phyloP scores from a whole-genome alignment of 176 grass and related monocot species.

The Paspalum notatum region DNA sequence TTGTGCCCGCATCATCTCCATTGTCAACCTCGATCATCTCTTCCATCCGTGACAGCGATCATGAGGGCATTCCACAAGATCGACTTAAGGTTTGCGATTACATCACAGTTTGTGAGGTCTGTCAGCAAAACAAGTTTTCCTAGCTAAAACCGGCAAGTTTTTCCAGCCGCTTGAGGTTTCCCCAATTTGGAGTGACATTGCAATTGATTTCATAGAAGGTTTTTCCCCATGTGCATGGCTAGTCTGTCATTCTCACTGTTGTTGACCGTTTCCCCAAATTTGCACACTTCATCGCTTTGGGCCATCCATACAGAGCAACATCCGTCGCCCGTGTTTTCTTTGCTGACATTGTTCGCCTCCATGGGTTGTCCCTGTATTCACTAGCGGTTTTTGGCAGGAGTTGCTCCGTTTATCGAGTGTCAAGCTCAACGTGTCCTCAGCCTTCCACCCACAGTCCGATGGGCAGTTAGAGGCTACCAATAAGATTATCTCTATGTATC shows the following conservation, averaged over 20 bases:
- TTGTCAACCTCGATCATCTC: too few relatives aligned
- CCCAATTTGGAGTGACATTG: rapidly evolving
- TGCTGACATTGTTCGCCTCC: too few relatives aligned
- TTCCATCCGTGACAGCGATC: too few relatives aligned
- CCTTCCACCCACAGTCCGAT: background rate
- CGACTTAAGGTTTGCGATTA: too few relatives aligned
- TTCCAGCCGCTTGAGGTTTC: background rate
- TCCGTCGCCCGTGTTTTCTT: background rate
- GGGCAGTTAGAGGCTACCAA: background rate
- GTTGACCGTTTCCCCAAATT: background rate
- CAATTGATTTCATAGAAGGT: background rate
- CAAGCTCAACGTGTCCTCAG: rapidly evolving
- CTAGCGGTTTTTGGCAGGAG: background rate
- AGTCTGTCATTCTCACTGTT: background rate
- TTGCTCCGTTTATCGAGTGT: background rate
- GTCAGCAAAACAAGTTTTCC: too few relatives aligned
- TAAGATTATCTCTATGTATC: background rate
- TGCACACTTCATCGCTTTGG: background rate
- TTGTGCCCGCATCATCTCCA: too few relatives aligned
- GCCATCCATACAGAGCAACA: background rate
- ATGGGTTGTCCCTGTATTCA: background rate
- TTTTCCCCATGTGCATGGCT: background rate
- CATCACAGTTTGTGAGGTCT: too few relatives aligned
- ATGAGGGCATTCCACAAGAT: too few relatives aligned
- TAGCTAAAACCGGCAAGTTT: rapidly evolving